Evolutionary conservation across 2,329 filamentous ascomycete species (phyloP), one percentile per base, ranked within the genome.

Genomic region (Clarireedia homoeocarpa): DNA sequence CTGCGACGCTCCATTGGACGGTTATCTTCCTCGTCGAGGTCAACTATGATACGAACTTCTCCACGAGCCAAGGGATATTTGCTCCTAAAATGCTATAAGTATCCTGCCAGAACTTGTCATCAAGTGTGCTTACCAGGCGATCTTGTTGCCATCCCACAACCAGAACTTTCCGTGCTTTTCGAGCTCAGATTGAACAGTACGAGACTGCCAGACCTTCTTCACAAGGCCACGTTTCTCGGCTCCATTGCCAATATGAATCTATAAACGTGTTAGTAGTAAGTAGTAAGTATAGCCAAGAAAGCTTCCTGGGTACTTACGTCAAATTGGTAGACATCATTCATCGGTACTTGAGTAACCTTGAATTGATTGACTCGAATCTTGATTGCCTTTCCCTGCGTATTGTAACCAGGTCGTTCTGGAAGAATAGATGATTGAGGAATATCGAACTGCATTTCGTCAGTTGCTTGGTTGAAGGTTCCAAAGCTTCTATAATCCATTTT

Each of bases 141-240:
- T 78, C 70, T 86, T 89, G 66, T 86, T 85, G 27, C 89, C 89
- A 72, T 97, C 91, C 64, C 83, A 91, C 55, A 96, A 80, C 80
- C 86, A 90, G 1, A 52, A 44, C 63, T 66, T 48, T 5, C 71
- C 74, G 57, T 75, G 74, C 2, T 73, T 71, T 2, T 75, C 73
- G 1, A 91, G 72, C 2, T 72, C 71, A 0, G 71, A 59, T 68
- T 87, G 80, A 6, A 91, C 77, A 0, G 73, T 71, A 1, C 78
- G 73, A 0, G 85, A 86, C 1, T 81, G 73, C 89, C 90, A 96
- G 27, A 91, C 80, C 68, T 89, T 91, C 69, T 83, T 84, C 65
- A 90, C 78, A 4, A 94, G 74, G 4, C 80, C 79, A 3, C 72
- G 67, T 70, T 86, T 89, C 56, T 85, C 79, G 0, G 72, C 74